Evolutionary conservation across 371 early-diverging fungal species (phyloP), one percentile per base, ranked within the genome.

Genomic region (Synchytrium microbalum): DNA sequence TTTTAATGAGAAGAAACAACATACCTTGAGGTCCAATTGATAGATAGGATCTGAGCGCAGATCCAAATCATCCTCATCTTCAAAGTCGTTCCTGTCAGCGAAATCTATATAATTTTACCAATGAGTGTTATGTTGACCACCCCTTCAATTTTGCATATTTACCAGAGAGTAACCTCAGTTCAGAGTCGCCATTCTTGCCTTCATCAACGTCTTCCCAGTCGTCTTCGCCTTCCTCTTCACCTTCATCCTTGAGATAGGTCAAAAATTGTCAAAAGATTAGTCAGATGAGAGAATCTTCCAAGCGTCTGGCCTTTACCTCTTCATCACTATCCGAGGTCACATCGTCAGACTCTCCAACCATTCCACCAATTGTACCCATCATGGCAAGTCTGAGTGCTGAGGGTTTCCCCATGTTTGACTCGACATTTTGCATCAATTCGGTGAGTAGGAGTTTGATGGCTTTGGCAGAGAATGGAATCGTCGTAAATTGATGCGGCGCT

Each of bases 401-500:
- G 62, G 64, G 60, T 60, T 61, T 63, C n/a, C n/a, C n/a, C n/a
- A n/a, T n/a, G 24, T 57, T 63, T 10, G 60, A 59, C 24, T 58
- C 61, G 13, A 52, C 52, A 51, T 62, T 70, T 70, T 72, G 61
- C 59, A 13, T 85, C 82, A 58, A 69, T 61, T 95, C 93, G 19
- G 78, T 79, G 13, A 92, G 67, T 8, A 95, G 76, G 2, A 95
- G 77, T 67, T 88, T 89, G 58, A 94, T 69, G 13, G 92, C 91
- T 76, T 92, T 93, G 59, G 81, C 84, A 2, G 86, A 77, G 52
- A 91, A 86, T 2, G 92, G 85, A 31, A 93, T 81, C 27, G 78
- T 72, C 2, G 86, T 86, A 73, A 84, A 93, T 61, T 89, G 86
- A 38, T 92, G 90, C 30, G 90, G 89, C 38, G 81, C 88, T 89